phyloP scores from a whole-genome alignment of 768 basidiomycete species.

The Candolleomyces eurysporus region DNA sequence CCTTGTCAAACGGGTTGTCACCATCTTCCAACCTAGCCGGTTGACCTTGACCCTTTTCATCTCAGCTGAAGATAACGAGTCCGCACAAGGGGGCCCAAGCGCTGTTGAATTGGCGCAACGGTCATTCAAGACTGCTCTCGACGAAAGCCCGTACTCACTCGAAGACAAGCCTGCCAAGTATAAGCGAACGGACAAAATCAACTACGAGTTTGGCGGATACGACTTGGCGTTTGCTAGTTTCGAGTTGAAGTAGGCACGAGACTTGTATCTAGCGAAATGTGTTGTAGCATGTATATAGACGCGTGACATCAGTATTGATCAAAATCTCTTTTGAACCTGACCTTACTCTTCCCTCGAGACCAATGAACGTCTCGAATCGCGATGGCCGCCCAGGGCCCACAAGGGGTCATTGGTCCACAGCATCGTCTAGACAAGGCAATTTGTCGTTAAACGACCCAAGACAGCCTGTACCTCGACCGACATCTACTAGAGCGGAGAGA shows the following conservation, averaged over 20 bases:
- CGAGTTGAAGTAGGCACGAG: conserved; percentile 43
- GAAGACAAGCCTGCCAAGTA: conserved; percentile 38
- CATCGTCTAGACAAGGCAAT: too few species aligned
- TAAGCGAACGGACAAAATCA: conserved; percentile 91
- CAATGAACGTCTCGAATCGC: too few species aligned
- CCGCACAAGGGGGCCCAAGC: conserved; percentile 39
- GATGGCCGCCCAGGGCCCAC: too few species aligned
- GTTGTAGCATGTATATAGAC: not conserved
- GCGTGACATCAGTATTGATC: not conserved
- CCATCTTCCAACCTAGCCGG: conserved; percentile 88
- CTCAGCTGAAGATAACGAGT: conserved; percentile 60
- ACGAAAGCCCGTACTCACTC: conserved; percentile 12
- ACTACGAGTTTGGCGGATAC: conserved; percentile 95
- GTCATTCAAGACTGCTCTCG: conserved; percentile 68
- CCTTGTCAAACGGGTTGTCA: conserved; percentile 84
- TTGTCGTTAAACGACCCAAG: too few species aligned
- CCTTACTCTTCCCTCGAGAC: too few species aligned
- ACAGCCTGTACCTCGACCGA: not conserved
- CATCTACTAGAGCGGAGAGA: not conserved
- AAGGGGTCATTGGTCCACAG: too few species aligned
- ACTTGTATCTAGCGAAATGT: not conserved
- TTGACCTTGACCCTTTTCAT: conserved; percentile 90
- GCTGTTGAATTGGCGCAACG: conserved; percentile 71
- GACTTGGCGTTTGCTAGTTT: conserved; percentile 90
- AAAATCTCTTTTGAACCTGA: not conserved